phyloP scores from a whole-genome alignment of 768 basidiomycete genomes.

The Trichaptum fuscoviolaceum region DNA sequence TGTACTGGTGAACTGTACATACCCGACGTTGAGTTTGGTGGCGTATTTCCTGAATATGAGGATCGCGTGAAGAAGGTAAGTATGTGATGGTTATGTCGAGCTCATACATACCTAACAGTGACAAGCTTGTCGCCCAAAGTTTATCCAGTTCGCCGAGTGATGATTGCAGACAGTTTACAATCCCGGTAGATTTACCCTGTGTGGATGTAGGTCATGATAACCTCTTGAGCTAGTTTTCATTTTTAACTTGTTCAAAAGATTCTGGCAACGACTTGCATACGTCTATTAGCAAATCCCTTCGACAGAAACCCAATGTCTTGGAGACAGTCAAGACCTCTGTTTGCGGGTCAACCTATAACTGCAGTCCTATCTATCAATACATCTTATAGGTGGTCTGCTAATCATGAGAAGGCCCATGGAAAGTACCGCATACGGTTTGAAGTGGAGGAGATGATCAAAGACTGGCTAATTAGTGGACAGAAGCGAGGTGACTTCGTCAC shows the following conservation, averaged over 20 bases:
- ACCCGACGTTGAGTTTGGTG: constrained; percentile 34
- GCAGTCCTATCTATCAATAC: constrained; percentile 62
- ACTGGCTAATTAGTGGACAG: constrained; percentile 87
- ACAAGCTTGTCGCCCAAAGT: not conserved
- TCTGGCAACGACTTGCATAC: not conserved
- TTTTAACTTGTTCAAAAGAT: constrained; percentile 12
- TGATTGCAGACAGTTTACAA: constrained; percentile 69
- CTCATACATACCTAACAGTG: not conserved
- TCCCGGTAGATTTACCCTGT: constrained; percentile 80
- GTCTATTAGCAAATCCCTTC: constrained; percentile 5
- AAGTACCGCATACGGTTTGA: constrained; percentile 69
- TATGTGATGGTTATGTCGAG: constrained; percentile 27
- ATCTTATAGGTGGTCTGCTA: constrained; percentile 72
- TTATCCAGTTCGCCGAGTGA: constrained; percentile 16
- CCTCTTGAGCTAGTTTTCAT: not conserved
- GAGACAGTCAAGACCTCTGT: constrained; percentile 34
- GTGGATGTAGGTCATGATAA: constrained; percentile 56
- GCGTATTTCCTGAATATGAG: constrained; percentile 22
- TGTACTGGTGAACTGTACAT: constrained; percentile 66
- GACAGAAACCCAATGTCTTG: not conserved
- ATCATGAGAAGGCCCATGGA: constrained; percentile 30
- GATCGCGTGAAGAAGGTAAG: constrained; percentile 28
- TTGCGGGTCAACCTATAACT: constrained; percentile 86
- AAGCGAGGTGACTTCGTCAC: constrained; percentile 83
- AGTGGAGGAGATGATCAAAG: constrained; percentile 71